These are phyloP conservation scores for Apiosordaria backusii DNA, from an alignment of 495 filamentous ascomycete species.

Conservation along the genomic window DNA sequence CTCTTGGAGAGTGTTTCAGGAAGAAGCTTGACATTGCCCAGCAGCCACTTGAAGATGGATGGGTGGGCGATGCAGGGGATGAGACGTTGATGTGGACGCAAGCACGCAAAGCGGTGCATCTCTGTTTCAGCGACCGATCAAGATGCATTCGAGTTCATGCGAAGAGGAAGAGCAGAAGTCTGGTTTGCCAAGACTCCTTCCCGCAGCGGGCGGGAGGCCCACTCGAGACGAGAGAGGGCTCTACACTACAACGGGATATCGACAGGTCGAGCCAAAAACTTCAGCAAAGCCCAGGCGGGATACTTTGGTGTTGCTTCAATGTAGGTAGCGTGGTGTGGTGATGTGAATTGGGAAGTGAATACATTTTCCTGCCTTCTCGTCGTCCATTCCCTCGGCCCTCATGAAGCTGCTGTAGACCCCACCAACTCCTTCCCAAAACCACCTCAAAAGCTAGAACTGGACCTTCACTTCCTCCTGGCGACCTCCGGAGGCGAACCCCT, in stretches of 20 bases:
- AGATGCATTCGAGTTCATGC: neutral
- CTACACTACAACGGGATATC: neutral
- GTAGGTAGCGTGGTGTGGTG: neutral
- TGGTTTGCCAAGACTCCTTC: neutral
- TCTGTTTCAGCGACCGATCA: neutral
- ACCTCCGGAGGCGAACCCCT: neutral
- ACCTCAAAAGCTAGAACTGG: too few species aligned
- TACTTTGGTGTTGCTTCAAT: neutral
- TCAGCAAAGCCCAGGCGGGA: neutral
- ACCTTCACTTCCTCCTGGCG: neutral
- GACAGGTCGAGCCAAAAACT: neutral
- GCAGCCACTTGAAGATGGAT: neutral
- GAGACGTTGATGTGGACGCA: neutral
- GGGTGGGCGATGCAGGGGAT: neutral
- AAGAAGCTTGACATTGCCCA: neutral
- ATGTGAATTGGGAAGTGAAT: neutral
- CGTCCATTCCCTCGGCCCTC: too few species aligned
- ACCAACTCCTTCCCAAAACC: too few species aligned
- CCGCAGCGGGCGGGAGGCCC: neutral
- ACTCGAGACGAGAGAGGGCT: neutral
- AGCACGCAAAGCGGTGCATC: neutral
- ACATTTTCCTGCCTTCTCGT: too few species aligned
- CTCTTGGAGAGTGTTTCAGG: neutral
- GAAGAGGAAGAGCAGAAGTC: neutral
- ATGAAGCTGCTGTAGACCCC: too few species aligned